Evolutionary conservation across 257 asterid species (phyloP), one percentile per base, ranked within the genome.

Genomic region (Linaria vulgaris): DNA sequence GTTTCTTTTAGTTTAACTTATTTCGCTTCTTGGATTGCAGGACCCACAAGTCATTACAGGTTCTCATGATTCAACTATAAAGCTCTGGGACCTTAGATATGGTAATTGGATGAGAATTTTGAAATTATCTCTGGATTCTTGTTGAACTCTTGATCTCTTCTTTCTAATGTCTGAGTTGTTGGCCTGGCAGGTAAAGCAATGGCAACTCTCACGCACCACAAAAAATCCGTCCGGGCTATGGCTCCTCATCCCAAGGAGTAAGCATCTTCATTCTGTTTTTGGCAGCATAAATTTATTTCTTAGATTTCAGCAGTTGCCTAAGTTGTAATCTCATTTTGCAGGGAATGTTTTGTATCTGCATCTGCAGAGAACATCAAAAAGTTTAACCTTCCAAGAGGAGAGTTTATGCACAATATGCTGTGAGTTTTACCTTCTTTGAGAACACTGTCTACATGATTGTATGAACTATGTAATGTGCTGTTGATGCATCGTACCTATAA

Each of bases 21-120:
- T 57, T 38, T 21, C 21, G 21, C 44, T 60, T 56, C 67, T 58
- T 71, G 49, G 64, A 23, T 79, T 73, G 73, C 89, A 91, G 97
- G 99, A 94, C 79, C 99, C 99, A 24, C 99, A 94, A 77, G 97
- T 90, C 70, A 71, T 94, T 58, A 94, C 99, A 21, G 99, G 99
- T 65, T 92, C 99, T 59, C 94, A 89, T 53, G 97, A 94, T 72
- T 72, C 95, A 48, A 94, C 99, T 39, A 94, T 89, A 63, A 92
- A 89, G 80, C 69, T 92, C 46, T 92, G 96, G 97, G 99, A 92
- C 77, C 89, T 87, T 63, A 78, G 97, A 84, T 72, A 79, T 78
- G 94, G 98, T 86, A 79, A 50, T 41, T 43, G 24, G 41, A 27
- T n/a, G n/a, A n/a, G n/a, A n/a, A n/a, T n/a, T 45, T 27, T 54